Evolutionary conservation across 192 early-diverging fungal genomes (phyloP), one percentile per base, ranked within the genome.

Genomic region (Backusella parvicylindrica): DNA sequence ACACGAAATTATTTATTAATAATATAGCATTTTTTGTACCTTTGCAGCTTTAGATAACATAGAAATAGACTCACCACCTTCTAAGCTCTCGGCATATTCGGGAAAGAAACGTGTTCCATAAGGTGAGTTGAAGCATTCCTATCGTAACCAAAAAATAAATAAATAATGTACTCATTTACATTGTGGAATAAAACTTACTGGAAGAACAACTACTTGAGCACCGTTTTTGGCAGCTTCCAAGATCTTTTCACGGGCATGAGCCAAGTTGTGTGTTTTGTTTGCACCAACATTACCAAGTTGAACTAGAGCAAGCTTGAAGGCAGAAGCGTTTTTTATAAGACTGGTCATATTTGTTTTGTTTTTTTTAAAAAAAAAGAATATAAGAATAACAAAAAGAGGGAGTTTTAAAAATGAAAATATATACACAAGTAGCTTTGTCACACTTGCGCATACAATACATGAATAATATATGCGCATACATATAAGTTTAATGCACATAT

Each of bases 61-160:
- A 13, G 78, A 81, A 28, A 89, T 82, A 35, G 95, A 92, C 13
- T 88, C 88, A 65, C 95, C 92, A 3, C 81, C 73, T n/a, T 88
- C 81, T 30, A 97, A 78, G 37, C 84, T 85, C 76, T 99, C 98
- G 41, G 98, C 95, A 77, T 98, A 97, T 30, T 95, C 79, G n/a
- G 85, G 87, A 84, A 99, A 99, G 87, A 90, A 92, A 32, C 89
- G 75, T 15, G 94, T 96, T 2, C 98, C 98, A 83, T 99, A 99
- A 9, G 96, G 97, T 16, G 93, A 96, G 83, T 99, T 99, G 89
- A 99, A 99, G 85, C 96, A 98, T 87, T 99, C 98, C 90, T 89
- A 78, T 26, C 11, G 31, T 47, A 72, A 18, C 3, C 26, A 18
- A n/a, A n/a, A n/a, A n/a, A n/a, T n/a, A n/a, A n/a, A n/a, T n/a